These are phyloP conservation scores for Stachybotrys elegans DNA, from an alignment of 2,329 filamentous ascomycete species.

Conservation along the genomic window DNA sequence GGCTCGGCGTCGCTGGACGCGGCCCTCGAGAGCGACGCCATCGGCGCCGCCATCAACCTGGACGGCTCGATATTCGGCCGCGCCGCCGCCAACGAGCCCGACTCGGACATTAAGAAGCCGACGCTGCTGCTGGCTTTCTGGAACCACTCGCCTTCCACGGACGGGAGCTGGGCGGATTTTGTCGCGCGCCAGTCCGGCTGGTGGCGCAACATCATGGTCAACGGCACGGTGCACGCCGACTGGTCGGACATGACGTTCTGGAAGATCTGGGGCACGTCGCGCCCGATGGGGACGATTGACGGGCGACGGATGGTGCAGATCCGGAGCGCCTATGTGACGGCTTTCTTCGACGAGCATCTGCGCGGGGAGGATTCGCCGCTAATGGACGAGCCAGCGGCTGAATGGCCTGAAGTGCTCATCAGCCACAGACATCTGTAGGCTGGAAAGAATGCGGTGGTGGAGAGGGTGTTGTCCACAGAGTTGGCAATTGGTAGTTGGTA, in stretches of 20 bases:
- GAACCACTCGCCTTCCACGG: conserved; percentile 9
- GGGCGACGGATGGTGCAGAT: conserved; percentile 10
- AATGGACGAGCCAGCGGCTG: conserved; percentile 5
- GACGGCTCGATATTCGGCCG: conserved; percentile 13
- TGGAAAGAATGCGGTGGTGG: too few species aligned
- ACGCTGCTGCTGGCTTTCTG: conserved; percentile 14
- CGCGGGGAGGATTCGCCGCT: conserved; percentile 1
- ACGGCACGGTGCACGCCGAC: conserved; percentile 9
- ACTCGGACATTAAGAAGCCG: conserved; percentile 14
- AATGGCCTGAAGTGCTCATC: conserved; percentile 8
- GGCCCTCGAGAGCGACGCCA: conserved; percentile 6
- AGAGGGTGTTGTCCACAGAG: too few species aligned
- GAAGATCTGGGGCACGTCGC: conserved; percentile 11
- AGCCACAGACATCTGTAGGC: too few species aligned
- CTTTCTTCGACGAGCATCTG: conserved; percentile 9
- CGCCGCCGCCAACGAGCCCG: conserved; percentile 6
- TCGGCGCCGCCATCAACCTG: conserved; percentile 15
- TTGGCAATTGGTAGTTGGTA: too few species aligned
- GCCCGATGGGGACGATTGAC: conserved; percentile 5
- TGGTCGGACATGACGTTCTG: conserved; percentile 10
- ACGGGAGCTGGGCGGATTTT: conserved; percentile 8
- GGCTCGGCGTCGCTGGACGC: conserved; percentile 14
- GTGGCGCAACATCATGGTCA: conserved; percentile 11
- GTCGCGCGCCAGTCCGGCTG: conserved; percentile 9
- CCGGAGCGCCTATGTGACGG: conserved; percentile 6